A percentile compares a stretch with the other conserved stretches of the same genome.
Conservation (phyloP, 805 yeast genomes). For the Candida taoyuanica region DNA sequence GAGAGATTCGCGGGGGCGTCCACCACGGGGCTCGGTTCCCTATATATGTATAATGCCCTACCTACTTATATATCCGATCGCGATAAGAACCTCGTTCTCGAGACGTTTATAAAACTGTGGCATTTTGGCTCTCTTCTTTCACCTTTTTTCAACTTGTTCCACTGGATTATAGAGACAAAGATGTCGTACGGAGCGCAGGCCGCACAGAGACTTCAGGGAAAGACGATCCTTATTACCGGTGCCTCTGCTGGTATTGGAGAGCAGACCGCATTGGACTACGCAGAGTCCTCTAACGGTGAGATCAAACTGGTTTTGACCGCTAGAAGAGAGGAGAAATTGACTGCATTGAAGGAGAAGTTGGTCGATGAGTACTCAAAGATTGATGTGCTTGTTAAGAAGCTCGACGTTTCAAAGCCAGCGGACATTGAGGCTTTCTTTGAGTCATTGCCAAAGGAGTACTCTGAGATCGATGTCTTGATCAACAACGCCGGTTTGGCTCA, state of each 20-base stretch:
- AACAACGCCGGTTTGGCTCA: slow-evolving; percentile 79
- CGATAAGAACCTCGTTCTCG: too few species aligned
- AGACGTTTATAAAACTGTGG: neutral
- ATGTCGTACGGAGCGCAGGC: slow-evolving; percentile 72
- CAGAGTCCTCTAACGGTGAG: slow-evolving; percentile 69
- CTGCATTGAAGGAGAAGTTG: slow-evolving; percentile 45
- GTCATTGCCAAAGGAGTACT: slow-evolving; percentile 51
- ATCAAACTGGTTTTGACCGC: slow-evolving; percentile 72
- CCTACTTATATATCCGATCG: too few species aligned
- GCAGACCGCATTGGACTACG: slow-evolving; percentile 85
- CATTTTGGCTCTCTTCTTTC: neutral
- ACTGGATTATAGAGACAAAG: neutral
- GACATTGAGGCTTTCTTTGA: slow-evolving; percentile 47
- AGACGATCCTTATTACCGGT: slow-evolving; percentile 82
- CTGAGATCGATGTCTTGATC: slow-evolving; percentile 58
- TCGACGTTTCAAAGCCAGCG: slow-evolving; percentile 56
- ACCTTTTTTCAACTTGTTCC: neutral
- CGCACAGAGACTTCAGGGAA: slow-evolving; percentile 74
- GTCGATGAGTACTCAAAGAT: slow-evolving; percentile 42
- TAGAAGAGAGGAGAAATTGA: slow-evolving; percentile 62
- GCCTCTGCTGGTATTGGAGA: slow-evolving; percentile 95
- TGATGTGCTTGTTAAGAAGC: slow-evolving; percentile 38
- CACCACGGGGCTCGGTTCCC: neutral
- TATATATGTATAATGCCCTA: neutral
- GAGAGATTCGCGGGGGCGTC: too few species aligned